phyloP scores from a whole-genome alignment of 495 filamentous ascomycete genomes.

The Echria macrotheca region DNA sequence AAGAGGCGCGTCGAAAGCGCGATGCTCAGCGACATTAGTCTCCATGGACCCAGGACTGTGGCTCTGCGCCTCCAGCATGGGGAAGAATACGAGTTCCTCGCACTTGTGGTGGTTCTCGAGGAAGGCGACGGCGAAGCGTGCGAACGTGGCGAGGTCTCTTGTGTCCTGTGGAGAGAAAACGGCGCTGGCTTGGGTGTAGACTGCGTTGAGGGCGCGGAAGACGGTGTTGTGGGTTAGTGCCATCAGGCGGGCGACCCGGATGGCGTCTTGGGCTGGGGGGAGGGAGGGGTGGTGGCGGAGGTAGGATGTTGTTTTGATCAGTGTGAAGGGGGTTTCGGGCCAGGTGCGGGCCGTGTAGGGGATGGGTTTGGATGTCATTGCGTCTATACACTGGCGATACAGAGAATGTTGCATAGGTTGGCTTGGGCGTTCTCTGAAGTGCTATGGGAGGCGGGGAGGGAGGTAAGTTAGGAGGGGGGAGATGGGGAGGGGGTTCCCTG shows the following conservation, averaged over 20 bases:
- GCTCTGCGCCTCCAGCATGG: conserved; percentile 11
- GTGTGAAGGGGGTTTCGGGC: conserved; percentile 6
- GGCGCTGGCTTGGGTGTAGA: background rate
- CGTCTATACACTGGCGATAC: no score
- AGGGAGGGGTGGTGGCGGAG: background rate
- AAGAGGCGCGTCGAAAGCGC: conserved; percentile 2
- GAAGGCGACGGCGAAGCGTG: conserved; percentile 5
- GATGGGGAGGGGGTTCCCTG: no score
- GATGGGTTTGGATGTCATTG: background rate
- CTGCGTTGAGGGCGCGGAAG: conserved; percentile 12
- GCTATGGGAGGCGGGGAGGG: no score
- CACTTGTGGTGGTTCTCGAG: conserved; percentile 11
- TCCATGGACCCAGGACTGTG: background rate
- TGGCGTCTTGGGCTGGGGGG: background rate
- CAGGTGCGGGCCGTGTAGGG: background rate
- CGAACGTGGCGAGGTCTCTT: background rate
- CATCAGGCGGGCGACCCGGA: conserved; percentile 10
- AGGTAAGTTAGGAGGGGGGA: no score
- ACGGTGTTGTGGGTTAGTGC: conserved; percentile 12
- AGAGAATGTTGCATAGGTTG: no score
- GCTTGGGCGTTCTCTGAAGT: no score
- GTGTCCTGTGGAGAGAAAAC: background rate
- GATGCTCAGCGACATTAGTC: conserved; percentile 5
- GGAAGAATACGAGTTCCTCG: conserved; percentile 12
- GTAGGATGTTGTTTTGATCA: conserved; percentile 1